Evolutionary conservation across 768 basidiomycete species (phyloP).

Genomic region (Suillus placidus): DNA sequence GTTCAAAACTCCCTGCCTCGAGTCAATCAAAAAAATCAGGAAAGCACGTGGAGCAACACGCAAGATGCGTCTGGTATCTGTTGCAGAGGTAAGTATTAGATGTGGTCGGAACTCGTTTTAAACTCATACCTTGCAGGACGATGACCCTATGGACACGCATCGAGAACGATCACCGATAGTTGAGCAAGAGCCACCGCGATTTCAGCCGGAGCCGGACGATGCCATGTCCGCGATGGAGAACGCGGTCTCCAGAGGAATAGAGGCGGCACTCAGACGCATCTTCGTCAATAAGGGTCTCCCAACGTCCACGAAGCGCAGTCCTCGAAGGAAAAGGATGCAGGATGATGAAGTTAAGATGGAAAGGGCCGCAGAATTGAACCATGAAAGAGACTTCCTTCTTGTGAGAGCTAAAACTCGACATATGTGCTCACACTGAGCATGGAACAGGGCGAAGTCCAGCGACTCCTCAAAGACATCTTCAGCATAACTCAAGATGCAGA

Average conservation of each 20-base stretch:
- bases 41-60: too few relatives aligned
- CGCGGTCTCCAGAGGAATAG: neutral
- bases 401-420: neutral
- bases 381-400: conserved; percentile 14
- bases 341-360: conserved; percentile 3
- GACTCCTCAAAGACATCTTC: conserved; percentile 15
- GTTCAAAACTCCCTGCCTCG: too few relatives aligned
- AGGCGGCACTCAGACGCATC: conserved; percentile 4
- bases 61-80: too few relatives aligned
- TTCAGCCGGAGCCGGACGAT: too few relatives aligned
- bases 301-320: conserved; percentile 1
- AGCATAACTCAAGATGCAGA: conserved; percentile 13
- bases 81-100: too few relatives aligned
- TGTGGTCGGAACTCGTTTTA: too few relatives aligned
- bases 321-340: conserved; percentile 6
- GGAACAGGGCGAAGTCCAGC: conserved; percentile 13
- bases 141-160: too few relatives aligned
- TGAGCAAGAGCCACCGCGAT: too few relatives aligned
- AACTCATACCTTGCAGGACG: too few relatives aligned
- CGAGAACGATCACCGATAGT: too few relatives aligned
- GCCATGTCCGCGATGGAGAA: neutral
- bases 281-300: neutral
- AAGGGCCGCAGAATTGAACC: conserved; percentile 7
- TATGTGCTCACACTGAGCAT: neutral
- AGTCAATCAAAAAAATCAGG: too few relatives aligned